Conservation (phyloP, 768 basidiomycete species). For the Piloderma croceum region DNA sequence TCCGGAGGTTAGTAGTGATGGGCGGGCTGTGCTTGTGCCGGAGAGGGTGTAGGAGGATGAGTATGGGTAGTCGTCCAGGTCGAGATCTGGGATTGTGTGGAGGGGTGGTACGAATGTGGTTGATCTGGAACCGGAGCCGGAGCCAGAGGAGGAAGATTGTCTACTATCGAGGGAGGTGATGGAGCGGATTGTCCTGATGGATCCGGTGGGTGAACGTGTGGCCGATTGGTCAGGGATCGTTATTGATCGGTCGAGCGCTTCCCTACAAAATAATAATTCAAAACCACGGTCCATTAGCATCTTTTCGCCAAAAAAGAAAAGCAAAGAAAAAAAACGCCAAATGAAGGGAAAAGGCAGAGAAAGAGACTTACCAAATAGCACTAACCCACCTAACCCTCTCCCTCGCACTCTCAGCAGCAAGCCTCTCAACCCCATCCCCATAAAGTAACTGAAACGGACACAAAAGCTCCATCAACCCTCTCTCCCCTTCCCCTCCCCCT, state of each 20-base stretch:
- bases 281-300: too few relatives aligned
- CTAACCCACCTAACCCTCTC: conserved; percentile 91
- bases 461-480: conserved; percentile 61
- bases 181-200: conserved; percentile 67
- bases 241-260: conserved; percentile 64
- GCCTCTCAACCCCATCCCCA: conserved; percentile 79
- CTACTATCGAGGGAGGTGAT: conserved; percentile 20
- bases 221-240: conserved; percentile 43
- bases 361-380: conserved; percentile 67
- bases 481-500: conserved; percentile 33
- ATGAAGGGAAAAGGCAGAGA: neutral
- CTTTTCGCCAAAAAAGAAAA: too few relatives aligned
- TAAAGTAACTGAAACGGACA: conserved; percentile 92
- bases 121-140: conserved; percentile 54
- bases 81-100: conserved; percentile 64
- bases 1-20: conserved; percentile 50
- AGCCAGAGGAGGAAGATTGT: conserved; percentile 29
- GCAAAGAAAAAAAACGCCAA: neutral
- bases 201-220: conserved; percentile 48
- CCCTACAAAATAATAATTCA: conserved; percentile 49
- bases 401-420: conserved; percentile 83
- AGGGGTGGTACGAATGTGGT: conserved; percentile 77
- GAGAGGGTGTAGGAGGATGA: conserved; percentile 36
- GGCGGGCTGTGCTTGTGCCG: conserved; percentile 28
- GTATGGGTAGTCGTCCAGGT: conserved; percentile 44